Conservation (phyloP, 768 basidiomycete genomes). For the Pleurotus cornucopiae region DNA sequence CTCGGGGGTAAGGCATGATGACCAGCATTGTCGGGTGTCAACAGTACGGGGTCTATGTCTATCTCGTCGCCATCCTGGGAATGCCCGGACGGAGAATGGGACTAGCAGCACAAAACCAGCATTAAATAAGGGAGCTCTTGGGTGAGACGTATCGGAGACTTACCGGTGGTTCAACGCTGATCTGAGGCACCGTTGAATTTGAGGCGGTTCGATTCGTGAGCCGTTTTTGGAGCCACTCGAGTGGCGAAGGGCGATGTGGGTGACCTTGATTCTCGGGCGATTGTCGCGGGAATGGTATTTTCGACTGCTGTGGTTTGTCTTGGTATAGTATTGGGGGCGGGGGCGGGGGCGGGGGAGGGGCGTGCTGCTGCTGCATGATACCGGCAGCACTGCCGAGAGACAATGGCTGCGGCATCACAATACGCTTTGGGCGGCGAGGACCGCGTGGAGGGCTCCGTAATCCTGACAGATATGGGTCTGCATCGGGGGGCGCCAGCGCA, state of each 20-base stretch:
- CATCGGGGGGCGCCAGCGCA: neutral
- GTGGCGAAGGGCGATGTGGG: neutral
- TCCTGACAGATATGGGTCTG: neutral
- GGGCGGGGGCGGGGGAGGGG: slow-evolving; percentile 12
- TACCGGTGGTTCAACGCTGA: slow-evolving; percentile 5
- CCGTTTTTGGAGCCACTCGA: neutral
- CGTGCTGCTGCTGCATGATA: slow-evolving; percentile 9
- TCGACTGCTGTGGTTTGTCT: neutral
- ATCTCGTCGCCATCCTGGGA: slow-evolving; percentile 1
- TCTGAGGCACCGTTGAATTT: neutral
- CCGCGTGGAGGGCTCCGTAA: slow-evolving; percentile 1
- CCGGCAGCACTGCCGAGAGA: neutral
- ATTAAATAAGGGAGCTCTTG: neutral
- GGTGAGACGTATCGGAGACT: neutral
- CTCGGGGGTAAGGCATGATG: neutral
- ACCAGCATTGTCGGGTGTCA: slow-evolving; percentile 1
- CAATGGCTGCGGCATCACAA: slow-evolving; percentile 2
- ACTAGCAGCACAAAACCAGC: neutral
- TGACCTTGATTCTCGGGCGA: neutral
- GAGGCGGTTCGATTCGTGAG: slow-evolving; percentile 2
- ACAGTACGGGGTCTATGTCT: neutral
- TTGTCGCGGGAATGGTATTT: slow-evolving; percentile 2
- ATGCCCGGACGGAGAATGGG: neutral
- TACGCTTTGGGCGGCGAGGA: neutral
- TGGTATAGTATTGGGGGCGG: slow-evolving; percentile 5